Conservation (phyloP, 306 rosid genomes). For the Lithocarpus polystachyus region DNA sequence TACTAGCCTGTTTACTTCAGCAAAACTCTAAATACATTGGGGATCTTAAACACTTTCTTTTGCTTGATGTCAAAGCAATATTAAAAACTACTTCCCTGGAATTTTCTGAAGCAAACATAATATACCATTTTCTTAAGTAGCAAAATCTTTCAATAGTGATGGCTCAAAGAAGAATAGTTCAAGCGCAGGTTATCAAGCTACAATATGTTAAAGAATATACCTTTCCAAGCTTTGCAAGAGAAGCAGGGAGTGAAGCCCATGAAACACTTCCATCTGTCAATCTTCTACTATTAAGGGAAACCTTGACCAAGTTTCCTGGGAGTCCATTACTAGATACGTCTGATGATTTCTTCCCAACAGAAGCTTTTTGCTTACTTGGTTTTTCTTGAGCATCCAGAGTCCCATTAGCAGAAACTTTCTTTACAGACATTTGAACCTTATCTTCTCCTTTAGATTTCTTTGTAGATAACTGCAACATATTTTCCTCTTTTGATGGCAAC, state of each 20-base stretch:
- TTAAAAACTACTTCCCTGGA: slow-evolving; percentile 7
- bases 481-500: slow-evolving; percentile 62
- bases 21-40: background rate
- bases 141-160: slow-evolving; percentile 3
- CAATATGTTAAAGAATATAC: slow-evolving; percentile 34
- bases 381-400: slow-evolving; percentile 52
- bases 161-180: slow-evolving; percentile 2
- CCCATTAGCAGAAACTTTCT: slow-evolving; percentile 59
- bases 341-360: slow-evolving; percentile 62
- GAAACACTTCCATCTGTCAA: slow-evolving; percentile 71
- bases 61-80: background rate
- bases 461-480: slow-evolving; percentile 40
- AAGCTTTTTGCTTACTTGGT: slow-evolving; percentile 46
- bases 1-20: slow-evolving; percentile 2
- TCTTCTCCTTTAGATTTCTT: slow-evolving; percentile 64
- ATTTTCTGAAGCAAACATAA: slow-evolving; percentile 3
- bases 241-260: slow-evolving; percentile 84
- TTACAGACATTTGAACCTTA: slow-evolving; percentile 45
- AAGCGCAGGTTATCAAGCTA: slow-evolving; percentile 8
- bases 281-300: slow-evolving; percentile 58
- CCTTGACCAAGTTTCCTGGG: slow-evolving; percentile 72
- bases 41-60: background rate
- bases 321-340: slow-evolving; percentile 50
- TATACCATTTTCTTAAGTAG: slow-evolving; percentile 1
- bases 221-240: slow-evolving; percentile 94